Base-by-base conservation (phyloP, 139 green algal species). In the Coelastrella sp. region DNA sequence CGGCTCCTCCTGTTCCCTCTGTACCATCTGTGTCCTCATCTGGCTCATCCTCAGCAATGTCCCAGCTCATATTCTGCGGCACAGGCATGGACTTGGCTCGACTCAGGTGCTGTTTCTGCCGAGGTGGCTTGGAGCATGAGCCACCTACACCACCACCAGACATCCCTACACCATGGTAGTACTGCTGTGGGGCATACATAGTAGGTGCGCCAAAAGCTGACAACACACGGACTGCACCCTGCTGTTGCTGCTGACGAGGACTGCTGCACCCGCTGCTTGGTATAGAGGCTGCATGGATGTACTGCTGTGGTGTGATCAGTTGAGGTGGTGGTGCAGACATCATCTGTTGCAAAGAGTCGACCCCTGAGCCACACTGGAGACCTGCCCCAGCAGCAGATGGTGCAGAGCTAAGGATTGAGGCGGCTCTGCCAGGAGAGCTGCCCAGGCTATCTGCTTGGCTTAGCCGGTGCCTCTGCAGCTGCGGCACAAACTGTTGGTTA, bases 201-300 rank as follows among this genome's bases (percentile, higher is more conserved):
- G 4, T n/a, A 6, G 40, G 40, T 38, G 50, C 67, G 38, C 21
- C 41, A 57, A 73, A 73, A 5, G 43, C 79, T 32, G 79, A 77
- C 45, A 86, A 38, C 45, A 83, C 59, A 19, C 45, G 75, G 25
- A 69, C n/a, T n/a, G n/a, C 85, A 59, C 21, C 68, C 0, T 37
- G 21, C 51, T 82, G 67, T 53, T 88, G 85, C 67, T 86, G 77
- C 57, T 89, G 83, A n/a, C 53, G 23, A 23, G 51, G 75, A 23
- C 75, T 82, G 53, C 15, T 43, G 35, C 30, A 21, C 4, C 34
- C 53, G 27, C 63, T 78, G 6, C 77, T 78, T 41, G 17, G 34
- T 8, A n/a, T 64, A 25, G 62, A 50, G 9, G 72, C 53, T 1
- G 41, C 50, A 2, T n/a, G 5, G 8, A 37, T 41, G 32, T 53